Evolutionary conservation across 495 filamentous ascomycete species (phyloP).

Genomic region (Penicillium pancosmium): DNA sequence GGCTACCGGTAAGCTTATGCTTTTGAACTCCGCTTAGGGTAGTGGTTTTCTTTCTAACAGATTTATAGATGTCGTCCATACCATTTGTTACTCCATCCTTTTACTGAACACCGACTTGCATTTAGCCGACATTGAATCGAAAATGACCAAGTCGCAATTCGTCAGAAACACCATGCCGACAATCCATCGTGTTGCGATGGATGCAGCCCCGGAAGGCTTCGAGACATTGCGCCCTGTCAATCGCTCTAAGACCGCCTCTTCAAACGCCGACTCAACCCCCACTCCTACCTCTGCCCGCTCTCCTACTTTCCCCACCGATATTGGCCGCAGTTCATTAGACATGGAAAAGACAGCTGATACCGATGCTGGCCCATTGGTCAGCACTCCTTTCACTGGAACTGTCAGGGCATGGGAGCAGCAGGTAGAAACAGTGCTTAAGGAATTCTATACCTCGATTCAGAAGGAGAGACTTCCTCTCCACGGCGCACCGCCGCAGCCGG

Average conservation of each 20-base stretch:
- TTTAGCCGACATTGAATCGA: slow-evolving; percentile 88
- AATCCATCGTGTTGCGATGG: slow-evolving; percentile 72
- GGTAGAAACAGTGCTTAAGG: slow-evolving; percentile 85
- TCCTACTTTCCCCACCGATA: slow-evolving; percentile 28
- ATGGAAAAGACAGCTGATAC: slow-evolving; percentile 31
- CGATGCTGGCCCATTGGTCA: slow-evolving; percentile 68
- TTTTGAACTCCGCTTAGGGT: not conserved
- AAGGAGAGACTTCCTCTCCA: slow-evolving; percentile 82
- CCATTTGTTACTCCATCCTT: slow-evolving; percentile 94
- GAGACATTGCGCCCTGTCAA: slow-evolving; percentile 55
- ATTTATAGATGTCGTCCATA: slow-evolving; percentile 84
- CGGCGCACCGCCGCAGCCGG: slow-evolving; percentile 57
- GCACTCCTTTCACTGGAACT: slow-evolving; percentile 73
- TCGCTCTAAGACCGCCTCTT: slow-evolving; percentile 30
- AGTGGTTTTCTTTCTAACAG: slow-evolving; percentile 11
- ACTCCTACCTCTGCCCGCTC: slow-evolving; percentile 25
- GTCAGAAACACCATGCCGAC: slow-evolving; percentile 96
- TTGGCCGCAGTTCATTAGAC: slow-evolving; percentile 18
- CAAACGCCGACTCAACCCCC: slow-evolving; percentile 15
- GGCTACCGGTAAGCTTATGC: slow-evolving; percentile 62
- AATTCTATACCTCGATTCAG: slow-evolving; percentile 88
- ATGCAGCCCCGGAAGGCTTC: slow-evolving; percentile 68
- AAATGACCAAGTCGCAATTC: slow-evolving; percentile 94
- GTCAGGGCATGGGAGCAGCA: slow-evolving; percentile 85
- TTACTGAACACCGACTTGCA: slow-evolving; percentile 96